Base-by-base conservation (phyloP, 1,284 basidiomycete genomes). In the Cystobasidium sp. region DNA sequence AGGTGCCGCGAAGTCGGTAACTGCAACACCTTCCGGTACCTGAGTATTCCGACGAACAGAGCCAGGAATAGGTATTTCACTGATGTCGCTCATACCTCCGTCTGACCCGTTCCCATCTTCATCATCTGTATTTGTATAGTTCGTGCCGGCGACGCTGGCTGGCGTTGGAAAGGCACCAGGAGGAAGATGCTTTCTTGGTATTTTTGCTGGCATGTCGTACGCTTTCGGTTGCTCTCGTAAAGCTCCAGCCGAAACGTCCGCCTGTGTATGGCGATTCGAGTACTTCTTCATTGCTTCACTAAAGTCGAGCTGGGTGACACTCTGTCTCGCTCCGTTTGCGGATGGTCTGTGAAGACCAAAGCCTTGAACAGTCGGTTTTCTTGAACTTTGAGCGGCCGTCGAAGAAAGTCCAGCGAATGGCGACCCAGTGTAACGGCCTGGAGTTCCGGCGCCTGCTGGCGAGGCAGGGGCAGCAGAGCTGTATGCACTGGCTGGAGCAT, bases 141-240 rank as follows among this genome's bases (percentile, higher is more conserved):
- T 62, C 20, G 44, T 20, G 10, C 58, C 68, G n/a, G 53, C 41
- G 8, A 37, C 63, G 37, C 56, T 62, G 5, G 41, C 70, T 12
- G 70, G 66, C 7, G 63, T 56, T n/a, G 70, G 70, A 20, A 73
- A 73, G 20, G 70, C 70, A 20, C 70, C 70, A 58, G 70, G 70
- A 20, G 70, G 70, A 10, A 73, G 52, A 39, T 46, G 43, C 63
- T 53, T 65, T 8, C 44, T 65, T 12, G 47, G 51, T 24, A 39
- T 47, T 37, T 68, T 68, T 1, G 44, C 51, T 0, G 66, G 44
- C 53, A 59, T 31, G 24, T 68, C 52, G 20, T 68, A 59, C 6
- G 53, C 55, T 24, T 58, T 39, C 31, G 52, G 66, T 24, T 56
- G 53, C 44, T 68, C 39, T 20, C 55, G 52, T 18, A 39, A 20